Base-by-base conservation (phyloP, 352 stramenopile species). In the Blastocystis sp. region DNA sequence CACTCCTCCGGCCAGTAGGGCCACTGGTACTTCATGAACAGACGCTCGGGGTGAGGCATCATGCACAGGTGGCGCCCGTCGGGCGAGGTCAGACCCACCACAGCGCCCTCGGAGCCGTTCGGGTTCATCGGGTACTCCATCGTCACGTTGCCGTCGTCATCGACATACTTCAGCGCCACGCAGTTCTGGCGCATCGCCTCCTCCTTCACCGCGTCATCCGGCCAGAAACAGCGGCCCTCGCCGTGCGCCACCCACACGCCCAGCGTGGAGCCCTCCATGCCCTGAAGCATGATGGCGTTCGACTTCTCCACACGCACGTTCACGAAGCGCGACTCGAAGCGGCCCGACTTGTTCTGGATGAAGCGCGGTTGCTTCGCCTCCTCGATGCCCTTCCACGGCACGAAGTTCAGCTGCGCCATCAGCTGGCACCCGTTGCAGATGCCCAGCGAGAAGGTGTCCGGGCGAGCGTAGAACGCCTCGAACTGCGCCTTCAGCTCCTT, bases 401-500 rank as follows among this genome's bases (percentile, higher is more conserved):
- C 94, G 95, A 96, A 99, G 59, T 96, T 96, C n/a, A 99, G 93
- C 48, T 99, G 91, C 53, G 96, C 96, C 95, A 99, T 98, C 59
- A 99, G 94, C 92, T 99, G 97, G 91, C 97, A 99, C 53, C 97
- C 97, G 90, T 99, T 99, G 91, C 97, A 99, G 0, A 98, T 93
- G 76, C 97, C 97, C n/a, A 99, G 94, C 91, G 94, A 98, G 91
- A 99, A 99, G 23, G 96, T 99, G 91, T 99, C 95, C 43, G 92
- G 89, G 76, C 96, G 94, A 11, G 93, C 93, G 70, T 94, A 94
- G 92, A 99, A 99, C 2, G 92, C 92, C 77, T 97, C 89, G 89
- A 99, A 99, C 91, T 99, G 94, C 90, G 94, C 92, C 69, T 96
- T 94, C 17, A 99, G 92, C 89, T 95, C 92, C 43, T 92, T 89